Base-by-base conservation (phyloP, 345 rosid genomes). In the Sonneratia caseolaris region DNA sequence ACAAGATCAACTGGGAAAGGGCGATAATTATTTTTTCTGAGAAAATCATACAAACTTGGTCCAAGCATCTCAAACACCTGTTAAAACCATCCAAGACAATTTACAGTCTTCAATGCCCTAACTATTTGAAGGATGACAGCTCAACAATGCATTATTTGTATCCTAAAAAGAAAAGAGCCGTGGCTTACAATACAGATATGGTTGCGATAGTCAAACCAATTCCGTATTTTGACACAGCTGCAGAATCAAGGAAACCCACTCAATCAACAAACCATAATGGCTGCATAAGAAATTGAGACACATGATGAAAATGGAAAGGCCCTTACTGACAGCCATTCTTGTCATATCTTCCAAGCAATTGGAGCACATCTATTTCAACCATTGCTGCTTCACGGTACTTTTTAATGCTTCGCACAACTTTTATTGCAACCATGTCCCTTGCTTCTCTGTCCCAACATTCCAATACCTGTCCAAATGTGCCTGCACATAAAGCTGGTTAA, bases 11-110 rank as follows among this genome's bases (percentile, higher is more conserved):
- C 88, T 19, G 89, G 88, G 78, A 85, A 86, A 59, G 88, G 81
- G 79, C 84, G 84, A 79, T 86, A 86, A 81, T 81, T 85, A 81
- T 88, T 88, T 84, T 86, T 88, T 68, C 77, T 79, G 75, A 88
- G 89, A 84, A 86, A 88, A 82, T 88, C 89, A 51, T 86, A 86
- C 70, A 88, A 78, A 83, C 91, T 88, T 79, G 91, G 93, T 71
- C 93, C 93, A 78, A 88, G 93, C 91, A 85, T 86, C 88, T 86
- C 93, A 85, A 88, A 85, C 40, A 88, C 93, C 93, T 88, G 86
- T 77, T 61, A 78, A 77, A 65, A 53, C 59, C 62, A 70, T 45
- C 64, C 48, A 70, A 70, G 16, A 68, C 32, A 75, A 70, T 56
- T 56, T 18, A 70, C 47, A 18, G 18, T 36, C 21, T 40, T 57